Percentiles rank a stretch among this genome's conserved stretches.
Conservation (phyloP, 2,329 filamentous ascomycete species). For the Colletotrichum sp. region DNA sequence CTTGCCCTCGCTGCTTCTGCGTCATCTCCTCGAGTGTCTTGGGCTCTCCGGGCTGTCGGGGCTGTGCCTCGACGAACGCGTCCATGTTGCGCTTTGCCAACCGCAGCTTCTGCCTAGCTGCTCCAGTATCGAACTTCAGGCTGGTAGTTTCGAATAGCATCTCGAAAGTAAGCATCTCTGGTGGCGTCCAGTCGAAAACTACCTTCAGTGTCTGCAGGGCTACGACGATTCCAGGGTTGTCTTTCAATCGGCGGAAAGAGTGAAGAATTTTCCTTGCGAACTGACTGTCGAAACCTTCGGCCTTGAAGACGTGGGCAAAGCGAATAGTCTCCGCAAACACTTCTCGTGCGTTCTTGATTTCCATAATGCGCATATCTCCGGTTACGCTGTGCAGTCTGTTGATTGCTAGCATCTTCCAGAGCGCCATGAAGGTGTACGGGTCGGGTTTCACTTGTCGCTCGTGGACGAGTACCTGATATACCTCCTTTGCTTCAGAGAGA, state of each 20-base stretch:
- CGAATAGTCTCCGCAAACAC: constrained; percentile 57
- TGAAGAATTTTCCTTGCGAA: constrained; percentile 56
- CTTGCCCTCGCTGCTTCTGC: constrained; percentile 37
- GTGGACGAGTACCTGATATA: constrained; percentile 60
- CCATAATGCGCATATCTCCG: constrained; percentile 30
- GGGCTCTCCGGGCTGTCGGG: constrained; percentile 26
- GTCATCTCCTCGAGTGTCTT: constrained; percentile 40
- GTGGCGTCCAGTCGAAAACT: constrained; percentile 47
- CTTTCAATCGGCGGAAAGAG: constrained; percentile 52
- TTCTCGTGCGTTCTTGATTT: constrained; percentile 40
- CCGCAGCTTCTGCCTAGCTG: constrained; percentile 45
- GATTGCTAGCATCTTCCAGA: constrained; percentile 65
- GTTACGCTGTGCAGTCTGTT: constrained; percentile 50
- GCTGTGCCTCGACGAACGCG: constrained; percentile 23
- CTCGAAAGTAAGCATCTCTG: constrained; percentile 53
- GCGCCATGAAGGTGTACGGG: constrained; percentile 70
- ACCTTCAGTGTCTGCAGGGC: constrained; percentile 49
- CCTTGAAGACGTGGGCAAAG: constrained; percentile 49
- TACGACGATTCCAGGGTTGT: constrained; percentile 50
- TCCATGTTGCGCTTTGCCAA: constrained; percentile 49
- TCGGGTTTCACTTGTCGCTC: constrained; percentile 62
- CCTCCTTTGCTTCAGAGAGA: constrained; percentile 55
- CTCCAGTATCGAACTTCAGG: constrained; percentile 45
- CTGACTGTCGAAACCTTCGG: constrained; percentile 48
- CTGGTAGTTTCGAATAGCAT: constrained; percentile 49